Evolutionary conservation across 2,329 filamentous ascomycete genomes (phyloP).

Genomic region (Diaporthe destruens): DNA sequence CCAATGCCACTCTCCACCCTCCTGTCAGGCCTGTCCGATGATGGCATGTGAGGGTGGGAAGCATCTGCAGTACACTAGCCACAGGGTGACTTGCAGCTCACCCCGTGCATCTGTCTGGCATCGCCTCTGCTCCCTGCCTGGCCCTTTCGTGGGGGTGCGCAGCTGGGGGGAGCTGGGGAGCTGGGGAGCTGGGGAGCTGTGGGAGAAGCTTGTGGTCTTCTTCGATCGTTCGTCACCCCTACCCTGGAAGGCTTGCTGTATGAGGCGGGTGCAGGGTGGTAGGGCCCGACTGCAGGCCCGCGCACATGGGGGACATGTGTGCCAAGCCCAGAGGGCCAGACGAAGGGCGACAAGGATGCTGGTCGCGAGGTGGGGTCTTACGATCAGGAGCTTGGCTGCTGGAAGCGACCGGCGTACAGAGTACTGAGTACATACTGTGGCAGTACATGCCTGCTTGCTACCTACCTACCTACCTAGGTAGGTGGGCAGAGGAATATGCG

Average conservation of each 20-base stretch:
- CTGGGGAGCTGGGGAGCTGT: constrained; percentile 3
- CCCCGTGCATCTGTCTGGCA: constrained; percentile 22
- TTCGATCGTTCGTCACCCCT: constrained; percentile 23
- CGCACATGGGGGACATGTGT: constrained; percentile 24
- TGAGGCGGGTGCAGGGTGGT: constrained; percentile 20
- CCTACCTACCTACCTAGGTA: neutral
- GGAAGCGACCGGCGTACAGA: constrained; percentile 10
- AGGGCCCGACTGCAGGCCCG: constrained; percentile 26
- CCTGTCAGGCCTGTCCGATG: neutral
- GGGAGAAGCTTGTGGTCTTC: constrained; percentile 23
- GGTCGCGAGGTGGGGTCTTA: constrained; percentile 30
- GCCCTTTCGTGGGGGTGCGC: constrained; percentile 11
- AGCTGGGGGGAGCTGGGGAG: neutral
- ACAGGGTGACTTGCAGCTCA: constrained; percentile 20
- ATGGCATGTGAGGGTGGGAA: constrained; percentile 16
- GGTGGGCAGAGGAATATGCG: neutral
- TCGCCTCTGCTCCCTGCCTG: constrained; percentile 3
- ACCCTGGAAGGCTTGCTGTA: constrained; percentile 11
- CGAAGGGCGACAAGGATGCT: constrained; percentile 17
- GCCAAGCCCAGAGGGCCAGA: constrained; percentile 6
- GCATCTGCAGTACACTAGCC: constrained; percentile 12
- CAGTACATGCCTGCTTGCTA: constrained; percentile 2
- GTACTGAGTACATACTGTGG: constrained; percentile 5
- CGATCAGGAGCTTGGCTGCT: constrained; percentile 29
- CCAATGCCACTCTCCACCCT: neutral